These are phyloP conservation scores for Eudorina sp. DNA, from an alignment of 139 green algal species.

Conservation along the genomic window DNA sequence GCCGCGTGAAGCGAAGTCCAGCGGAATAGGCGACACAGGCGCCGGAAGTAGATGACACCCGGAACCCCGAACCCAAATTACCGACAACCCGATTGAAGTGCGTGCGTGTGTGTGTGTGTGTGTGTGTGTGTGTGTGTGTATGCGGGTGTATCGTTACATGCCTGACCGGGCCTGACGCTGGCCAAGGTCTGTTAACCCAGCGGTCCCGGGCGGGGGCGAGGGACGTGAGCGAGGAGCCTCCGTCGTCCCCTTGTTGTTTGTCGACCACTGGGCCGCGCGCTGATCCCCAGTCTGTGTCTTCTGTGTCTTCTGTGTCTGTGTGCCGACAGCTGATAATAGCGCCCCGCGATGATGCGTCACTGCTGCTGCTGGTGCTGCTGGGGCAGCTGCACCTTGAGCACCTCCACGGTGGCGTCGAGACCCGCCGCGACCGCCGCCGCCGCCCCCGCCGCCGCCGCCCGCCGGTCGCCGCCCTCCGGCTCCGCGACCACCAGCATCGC, in stretches of 20 bases:
- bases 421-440: not conserved
- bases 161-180: not conserved
- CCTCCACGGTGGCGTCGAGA: not conserved
- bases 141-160: not conserved
- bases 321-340: not conserved
- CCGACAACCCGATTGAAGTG: no score
- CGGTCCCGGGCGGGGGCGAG: not conserved
- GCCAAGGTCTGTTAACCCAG: not conserved
- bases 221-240: not conserved
- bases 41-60: no score
- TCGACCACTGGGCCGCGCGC: no score
- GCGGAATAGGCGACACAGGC: no score
- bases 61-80: no score
- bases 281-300: no score
- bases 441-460: not conserved
- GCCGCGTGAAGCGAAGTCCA: no score
- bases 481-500: no score
- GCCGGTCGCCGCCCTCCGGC: not conserved
- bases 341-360: not conserved
- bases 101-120: not conserved
- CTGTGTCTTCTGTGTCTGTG: no score
- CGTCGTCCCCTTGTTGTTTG: not conserved
- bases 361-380: not conserved
- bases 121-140: not conserved
- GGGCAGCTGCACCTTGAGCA: conserved; percentile 1